Base-by-base conservation (phyloP, 2,329 filamentous ascomycete species). In the Fusarium liriodendri region DNA sequence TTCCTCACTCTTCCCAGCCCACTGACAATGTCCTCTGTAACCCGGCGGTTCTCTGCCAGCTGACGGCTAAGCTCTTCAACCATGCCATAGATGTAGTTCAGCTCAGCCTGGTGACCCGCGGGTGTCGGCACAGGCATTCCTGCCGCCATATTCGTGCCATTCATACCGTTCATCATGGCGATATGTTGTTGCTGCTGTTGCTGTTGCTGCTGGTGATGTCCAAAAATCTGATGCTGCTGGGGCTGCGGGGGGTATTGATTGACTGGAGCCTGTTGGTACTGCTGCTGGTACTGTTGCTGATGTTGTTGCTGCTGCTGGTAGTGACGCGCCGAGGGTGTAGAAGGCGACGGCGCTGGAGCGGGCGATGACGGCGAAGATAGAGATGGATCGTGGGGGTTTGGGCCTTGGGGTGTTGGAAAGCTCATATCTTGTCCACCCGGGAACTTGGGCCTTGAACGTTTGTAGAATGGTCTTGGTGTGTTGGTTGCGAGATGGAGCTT, bases 31-130 rank as follows among this genome's bases (percentile, higher is more conserved):
- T 91, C 89, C 72, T 91, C 89, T n/a, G 90, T 88, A 40, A 89
- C 87, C 47, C 87, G 85, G 73, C 89, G 85, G 79, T 91, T 91
- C 61, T 91, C 89, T 14, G 89, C 87, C 33, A 92, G 84, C 78
- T 91, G 89, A 37, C 88, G 87, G 76, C 90, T 91, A 57, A 92
- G 84, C 79, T 91, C 89, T 77, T 93, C 91, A 13, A 93, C 90
- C 88, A 92, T 90, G 73, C 86, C 85, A 79, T 92, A 92, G 78
- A 93, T 91, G 81, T 91, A 90, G 79, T 91, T 91, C 69, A 93
- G 87, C 81, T 93, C 91, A 62, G 90, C 88, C 80, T 92, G 90
- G 79, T 93, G 90, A 57, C 90, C 90, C 20, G 90, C 91, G n/a
- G 90, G 90, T 18, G 89, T 91, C 16, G 90, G 90, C 52, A 87